A percentile compares a stretch with the other conserved stretches of the same genome.
Conservation (phyloP, 2,329 filamentous ascomycete genomes). For the Polytolypa hystricis region DNA sequence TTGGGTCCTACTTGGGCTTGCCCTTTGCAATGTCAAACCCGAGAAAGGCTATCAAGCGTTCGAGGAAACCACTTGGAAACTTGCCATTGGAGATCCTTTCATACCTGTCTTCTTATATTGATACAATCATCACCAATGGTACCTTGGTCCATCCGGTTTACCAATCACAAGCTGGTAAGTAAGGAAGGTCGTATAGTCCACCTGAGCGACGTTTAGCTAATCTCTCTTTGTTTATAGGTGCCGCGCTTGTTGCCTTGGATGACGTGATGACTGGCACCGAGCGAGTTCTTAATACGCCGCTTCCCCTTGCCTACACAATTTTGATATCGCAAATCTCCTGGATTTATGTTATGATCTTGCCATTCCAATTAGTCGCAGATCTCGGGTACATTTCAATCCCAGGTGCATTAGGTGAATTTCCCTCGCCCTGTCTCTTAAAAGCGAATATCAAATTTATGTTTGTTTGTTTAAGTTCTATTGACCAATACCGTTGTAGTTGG, state of each 20-base stretch:
- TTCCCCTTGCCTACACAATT: slow-evolving; percentile 74
- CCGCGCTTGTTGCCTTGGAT: slow-evolving; percentile 52
- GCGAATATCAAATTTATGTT: too few relatives aligned
- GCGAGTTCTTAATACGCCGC: slow-evolving; percentile 68
- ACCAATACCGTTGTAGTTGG: too few relatives aligned
- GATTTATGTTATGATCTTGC: slow-evolving; percentile 69
- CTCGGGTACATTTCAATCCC: slow-evolving; percentile 69
- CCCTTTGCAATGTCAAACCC: slow-evolving; percentile 70
- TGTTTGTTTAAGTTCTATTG: too few relatives aligned
- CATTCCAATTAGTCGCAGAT: slow-evolving; percentile 60
- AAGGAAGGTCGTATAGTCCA: neutral
- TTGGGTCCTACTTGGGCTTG: slow-evolving; percentile 64
- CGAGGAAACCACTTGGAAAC: slow-evolving; percentile 64
- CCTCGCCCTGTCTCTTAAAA: neutral
- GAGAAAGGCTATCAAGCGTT: slow-evolving; percentile 62
- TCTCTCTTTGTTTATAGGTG: slow-evolving; percentile 33
- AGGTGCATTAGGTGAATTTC: slow-evolving; percentile 46
- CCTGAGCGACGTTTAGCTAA: slow-evolving; percentile 6
- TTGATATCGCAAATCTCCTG: slow-evolving; percentile 78
- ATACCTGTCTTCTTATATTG: slow-evolving; percentile 57
- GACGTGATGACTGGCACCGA: slow-evolving; percentile 64
- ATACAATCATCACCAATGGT: slow-evolving; percentile 42
- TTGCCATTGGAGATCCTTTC: slow-evolving; percentile 72
- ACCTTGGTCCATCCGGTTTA: slow-evolving; percentile 16
- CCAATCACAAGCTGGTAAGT: slow-evolving; percentile 18